Evolutionary conservation across 371 early-diverging fungal genomes (phyloP).

Genomic region (Mortierella sp.): DNA sequence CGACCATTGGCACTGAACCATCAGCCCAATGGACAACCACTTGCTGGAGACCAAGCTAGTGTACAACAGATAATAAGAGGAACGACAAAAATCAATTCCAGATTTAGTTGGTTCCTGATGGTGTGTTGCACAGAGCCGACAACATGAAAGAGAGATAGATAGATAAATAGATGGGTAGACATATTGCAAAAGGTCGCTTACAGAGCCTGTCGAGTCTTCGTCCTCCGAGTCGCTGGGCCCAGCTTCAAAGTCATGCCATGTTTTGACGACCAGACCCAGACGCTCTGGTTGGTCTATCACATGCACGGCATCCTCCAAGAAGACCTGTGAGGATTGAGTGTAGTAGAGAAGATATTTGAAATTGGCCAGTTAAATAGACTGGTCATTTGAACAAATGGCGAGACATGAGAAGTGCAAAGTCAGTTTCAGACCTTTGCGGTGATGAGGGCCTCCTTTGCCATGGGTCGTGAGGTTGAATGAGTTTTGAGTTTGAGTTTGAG

Average conservation of each 20-base stretch:
- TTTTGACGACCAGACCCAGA: slow-evolving; percentile 51
- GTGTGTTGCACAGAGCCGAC: not conserved
- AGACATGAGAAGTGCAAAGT: not conserved
- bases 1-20: slow-evolving; percentile 44
- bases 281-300: slow-evolving; percentile 37
- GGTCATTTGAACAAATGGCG: too few species aligned
- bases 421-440: slow-evolving; percentile 42
- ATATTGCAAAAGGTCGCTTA: slow-evolving; percentile 13
- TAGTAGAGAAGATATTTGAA: not conserved
- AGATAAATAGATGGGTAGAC: slow-evolving; percentile 1
- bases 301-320: slow-evolving; percentile 55
- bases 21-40: slow-evolving; percentile 56
- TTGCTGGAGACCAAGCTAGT: slow-evolving; percentile 45
- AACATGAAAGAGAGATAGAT: too few species aligned
- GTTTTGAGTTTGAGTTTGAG: not conserved
- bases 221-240: slow-evolving; percentile 55
- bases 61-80: not conserved
- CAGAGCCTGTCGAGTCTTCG: slow-evolving; percentile 46
- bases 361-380: too few species aligned
- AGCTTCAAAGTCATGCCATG: slow-evolving; percentile 59
- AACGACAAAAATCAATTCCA: not conserved
- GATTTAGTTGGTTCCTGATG: not conserved
- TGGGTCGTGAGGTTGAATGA: slow-evolving; percentile 2
- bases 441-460: slow-evolving; percentile 49
- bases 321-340: slow-evolving; percentile 30